These are phyloP conservation scores for Ambrosia trifida DNA, from an alignment of 129 eudicot genomes.

Conservation along the genomic window DNA sequence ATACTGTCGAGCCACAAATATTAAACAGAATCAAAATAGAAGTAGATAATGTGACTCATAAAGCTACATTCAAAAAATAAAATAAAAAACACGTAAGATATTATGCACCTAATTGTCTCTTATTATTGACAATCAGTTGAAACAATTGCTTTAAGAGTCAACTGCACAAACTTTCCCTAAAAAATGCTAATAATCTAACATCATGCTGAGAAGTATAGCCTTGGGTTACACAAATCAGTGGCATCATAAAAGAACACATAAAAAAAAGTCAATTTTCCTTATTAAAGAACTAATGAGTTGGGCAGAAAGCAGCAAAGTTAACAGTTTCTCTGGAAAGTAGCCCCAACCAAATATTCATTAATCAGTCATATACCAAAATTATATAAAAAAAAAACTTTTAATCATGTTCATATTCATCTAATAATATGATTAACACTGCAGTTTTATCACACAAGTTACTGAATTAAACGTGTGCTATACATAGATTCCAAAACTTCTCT, in stretches of 20 bases:
- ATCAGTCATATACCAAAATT: not conserved
- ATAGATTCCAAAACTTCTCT: conserved; percentile 7
- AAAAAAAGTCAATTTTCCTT: not conserved
- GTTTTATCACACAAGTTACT: conserved; percentile 5
- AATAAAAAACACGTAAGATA: not conserved
- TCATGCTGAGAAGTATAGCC: not conserved
- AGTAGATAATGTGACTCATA: not conserved
- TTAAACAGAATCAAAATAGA: conserved; percentile 17
- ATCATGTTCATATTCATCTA: not conserved
- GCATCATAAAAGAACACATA: not conserved
- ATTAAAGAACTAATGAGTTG: conserved; percentile 10
- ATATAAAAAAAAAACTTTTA: not conserved
- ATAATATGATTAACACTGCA: not conserved
- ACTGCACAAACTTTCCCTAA: conserved; percentile 1
- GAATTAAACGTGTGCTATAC: not conserved
- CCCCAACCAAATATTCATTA: not conserved
- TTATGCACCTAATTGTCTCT: not conserved
- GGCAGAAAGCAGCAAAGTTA: conserved; percentile 14
- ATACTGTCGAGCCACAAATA: conserved; percentile 9
- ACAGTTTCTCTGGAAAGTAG: not conserved
- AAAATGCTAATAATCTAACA: not conserved
- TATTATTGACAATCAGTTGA: not conserved
- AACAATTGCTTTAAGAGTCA: not conserved
- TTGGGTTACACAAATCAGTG: not conserved
- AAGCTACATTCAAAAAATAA: not conserved